Conservation (phyloP, 2,329 filamentous ascomycete species). For the Talaromyces verruculosus region DNA sequence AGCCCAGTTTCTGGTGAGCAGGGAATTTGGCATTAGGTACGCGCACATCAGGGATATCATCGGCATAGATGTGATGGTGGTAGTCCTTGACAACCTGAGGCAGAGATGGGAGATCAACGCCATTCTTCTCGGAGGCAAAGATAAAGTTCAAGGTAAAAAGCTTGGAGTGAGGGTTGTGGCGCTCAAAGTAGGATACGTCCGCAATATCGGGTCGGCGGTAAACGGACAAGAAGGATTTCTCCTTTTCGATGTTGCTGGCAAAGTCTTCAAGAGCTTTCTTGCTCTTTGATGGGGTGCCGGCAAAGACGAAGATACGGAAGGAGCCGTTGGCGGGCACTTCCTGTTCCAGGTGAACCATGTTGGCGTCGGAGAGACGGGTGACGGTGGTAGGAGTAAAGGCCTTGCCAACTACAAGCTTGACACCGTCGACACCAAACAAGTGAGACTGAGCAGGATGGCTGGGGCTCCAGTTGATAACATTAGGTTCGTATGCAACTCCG, state of each 20-base stretch:
- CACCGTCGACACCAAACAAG: slow-evolving; percentile 65
- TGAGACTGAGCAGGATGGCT: slow-evolving; percentile 69
- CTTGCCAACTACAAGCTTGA: slow-evolving; percentile 69
- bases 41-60: slow-evolving; percentile 72
- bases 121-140: slow-evolving; percentile 65
- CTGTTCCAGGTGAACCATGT: slow-evolving; percentile 86
- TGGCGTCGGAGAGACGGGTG: slow-evolving; percentile 83
- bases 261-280: slow-evolving; percentile 68
- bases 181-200: slow-evolving; percentile 71
- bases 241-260: slow-evolving; percentile 61
- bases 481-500: slow-evolving; percentile 80
- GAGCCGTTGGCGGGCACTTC: slow-evolving; percentile 85
- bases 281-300: slow-evolving; percentile 63
- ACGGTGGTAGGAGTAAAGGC: slow-evolving; percentile 77
- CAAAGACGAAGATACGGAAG: slow-evolving; percentile 83
- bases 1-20: slow-evolving; percentile 83
- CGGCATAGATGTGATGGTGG: slow-evolving; percentile 79
- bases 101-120: slow-evolving; percentile 73
- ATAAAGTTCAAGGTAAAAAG: slow-evolving; percentile 80
- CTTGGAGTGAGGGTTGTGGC: slow-evolving; percentile 76
- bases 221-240: slow-evolving; percentile 69
- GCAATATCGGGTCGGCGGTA: slow-evolving; percentile 64
- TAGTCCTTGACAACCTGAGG: slow-evolving; percentile 73
- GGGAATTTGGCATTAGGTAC: slow-evolving; percentile 69
- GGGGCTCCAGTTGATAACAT: slow-evolving; percentile 78